Evolutionary conservation across 768 basidiomycete species (phyloP).

Genomic region (Jaapia argillacea): DNA sequence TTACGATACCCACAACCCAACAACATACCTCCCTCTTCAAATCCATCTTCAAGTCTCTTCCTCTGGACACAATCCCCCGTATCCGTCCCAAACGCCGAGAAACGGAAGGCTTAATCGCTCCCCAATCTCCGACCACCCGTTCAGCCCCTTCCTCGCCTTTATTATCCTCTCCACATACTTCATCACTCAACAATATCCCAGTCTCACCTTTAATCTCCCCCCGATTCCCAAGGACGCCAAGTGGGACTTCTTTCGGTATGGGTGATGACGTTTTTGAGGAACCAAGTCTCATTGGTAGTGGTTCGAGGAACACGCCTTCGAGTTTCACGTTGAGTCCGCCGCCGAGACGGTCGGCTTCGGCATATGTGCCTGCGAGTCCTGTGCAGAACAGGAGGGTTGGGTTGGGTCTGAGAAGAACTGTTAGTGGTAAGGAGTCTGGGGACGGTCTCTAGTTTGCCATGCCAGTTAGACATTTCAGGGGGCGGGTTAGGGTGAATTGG

Average conservation of each 20-base stretch:
- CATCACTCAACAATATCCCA: no score
- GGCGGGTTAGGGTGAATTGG: no score
- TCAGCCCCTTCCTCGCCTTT: background rate
- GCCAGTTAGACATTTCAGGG: no score
- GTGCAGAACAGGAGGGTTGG: background rate
- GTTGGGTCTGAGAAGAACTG: background rate
- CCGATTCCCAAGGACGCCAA: no score
- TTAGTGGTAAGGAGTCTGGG: no score
- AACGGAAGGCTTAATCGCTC: conserved; percentile 65
- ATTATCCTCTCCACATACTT: background rate
- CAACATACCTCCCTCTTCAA: conserved; percentile 58
- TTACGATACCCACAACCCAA: conserved; percentile 24
- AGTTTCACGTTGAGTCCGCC: background rate
- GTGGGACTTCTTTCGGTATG: background rate
- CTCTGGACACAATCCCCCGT: conserved; percentile 27
- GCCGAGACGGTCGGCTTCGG: no score
- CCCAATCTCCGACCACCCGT: conserved; percentile 32
- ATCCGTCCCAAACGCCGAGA: conserved; percentile 39
- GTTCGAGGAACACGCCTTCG: background rate
- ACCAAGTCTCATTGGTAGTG: no score
- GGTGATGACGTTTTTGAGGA: background rate
- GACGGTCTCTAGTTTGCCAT: no score
- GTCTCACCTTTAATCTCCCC: no score
- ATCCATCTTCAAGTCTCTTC: conserved; percentile 41
- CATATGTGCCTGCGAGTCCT: no score